phyloP scores from a whole-genome alignment of 345 rosid genomes.

The Salix caprea region DNA sequence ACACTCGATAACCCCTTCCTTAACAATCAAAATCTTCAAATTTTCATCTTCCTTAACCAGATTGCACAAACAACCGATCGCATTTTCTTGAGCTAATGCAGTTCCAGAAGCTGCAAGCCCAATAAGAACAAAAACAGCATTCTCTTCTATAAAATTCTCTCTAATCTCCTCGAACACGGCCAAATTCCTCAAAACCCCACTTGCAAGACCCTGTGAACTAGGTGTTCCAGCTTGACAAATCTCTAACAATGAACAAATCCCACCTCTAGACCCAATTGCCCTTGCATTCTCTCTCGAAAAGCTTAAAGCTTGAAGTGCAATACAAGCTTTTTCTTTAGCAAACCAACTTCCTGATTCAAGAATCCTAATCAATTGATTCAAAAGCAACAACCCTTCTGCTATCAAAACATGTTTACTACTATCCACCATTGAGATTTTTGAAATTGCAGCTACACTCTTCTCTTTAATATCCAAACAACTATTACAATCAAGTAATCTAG shows the following conservation, averaged over 20 bases:
- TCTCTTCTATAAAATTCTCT: slow-evolving; percentile 75
- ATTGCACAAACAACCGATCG: slow-evolving; percentile 69
- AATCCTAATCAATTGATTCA: slow-evolving; percentile 72
- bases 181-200: slow-evolving; percentile 72
- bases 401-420: slow-evolving; percentile 70
- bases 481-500: slow-evolving; percentile 57
- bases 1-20: slow-evolving; percentile 65
- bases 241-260: slow-evolving; percentile 70
- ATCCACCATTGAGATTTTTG: slow-evolving; percentile 68
- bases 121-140: slow-evolving; percentile 54
- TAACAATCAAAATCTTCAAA: slow-evolving; percentile 55
- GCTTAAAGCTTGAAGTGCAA: slow-evolving; percentile 67
- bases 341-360: slow-evolving; percentile 86
- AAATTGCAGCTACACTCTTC: slow-evolving; percentile 61
- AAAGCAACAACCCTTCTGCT: slow-evolving; percentile 67
- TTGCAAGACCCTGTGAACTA: slow-evolving; percentile 76
- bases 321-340: slow-evolving; percentile 79
- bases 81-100: slow-evolving; percentile 67
- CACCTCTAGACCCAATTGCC: slow-evolving; percentile 81
- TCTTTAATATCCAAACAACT: slow-evolving; percentile 60
- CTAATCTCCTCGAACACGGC: slow-evolving; percentile 52
- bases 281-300: slow-evolving; percentile 74
- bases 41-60: slow-evolving; percentile 49
- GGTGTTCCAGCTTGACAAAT: slow-evolving; percentile 84
- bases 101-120: slow-evolving; percentile 68